Conservation (phyloP, 805 yeast species). For the Geotrichum ghanense region DNA sequence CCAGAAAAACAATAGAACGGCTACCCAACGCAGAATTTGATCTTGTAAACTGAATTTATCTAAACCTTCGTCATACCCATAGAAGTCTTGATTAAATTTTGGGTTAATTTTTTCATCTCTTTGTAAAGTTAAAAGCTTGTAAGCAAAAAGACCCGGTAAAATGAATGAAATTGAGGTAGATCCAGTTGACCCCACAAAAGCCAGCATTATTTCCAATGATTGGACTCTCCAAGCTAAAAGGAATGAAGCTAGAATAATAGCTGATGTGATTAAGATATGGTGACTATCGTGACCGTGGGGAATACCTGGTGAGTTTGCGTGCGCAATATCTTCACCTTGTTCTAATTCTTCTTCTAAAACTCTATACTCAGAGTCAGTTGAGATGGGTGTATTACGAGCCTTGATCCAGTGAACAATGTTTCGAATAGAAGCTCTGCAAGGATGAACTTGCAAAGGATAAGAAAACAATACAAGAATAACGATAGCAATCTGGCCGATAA, state of each 20-base stretch:
- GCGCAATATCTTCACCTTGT: constrained; percentile 5
- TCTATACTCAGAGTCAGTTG: background rate
- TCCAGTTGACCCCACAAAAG: constrained; percentile 88
- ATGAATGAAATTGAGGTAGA: constrained; percentile 87
- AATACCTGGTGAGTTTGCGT: constrained; percentile 6
- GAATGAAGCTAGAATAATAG: constrained; percentile 44
- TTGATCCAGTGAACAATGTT: constrained; percentile 44
- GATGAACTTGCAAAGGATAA: constrained; percentile 87
- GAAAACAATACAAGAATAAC: constrained; percentile 70
- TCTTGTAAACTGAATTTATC: constrained; percentile 18
- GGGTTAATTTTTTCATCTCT: constrained; percentile 9
- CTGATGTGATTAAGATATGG: constrained; percentile 31
- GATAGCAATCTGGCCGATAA: constrained; percentile 71
- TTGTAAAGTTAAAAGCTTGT: constrained; percentile 44
- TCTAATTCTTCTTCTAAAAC: constrained; percentile 3
- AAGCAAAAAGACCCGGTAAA: constrained; percentile 81
- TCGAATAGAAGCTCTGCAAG: constrained; percentile 72
- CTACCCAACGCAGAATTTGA: constrained; percentile 31
- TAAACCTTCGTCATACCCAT: background rate
- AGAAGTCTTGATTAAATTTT: constrained; percentile 4
- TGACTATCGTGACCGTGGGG: constrained; percentile 10
- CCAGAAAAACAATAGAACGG: constrained; percentile 49
- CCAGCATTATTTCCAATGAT: constrained; percentile 72
- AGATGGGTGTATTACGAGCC: constrained; percentile 2
- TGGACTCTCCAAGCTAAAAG: constrained; percentile 50